Evolutionary conservation across 306 rosid genomes (phyloP).

Genomic region (Biancaea sappan): DNA sequence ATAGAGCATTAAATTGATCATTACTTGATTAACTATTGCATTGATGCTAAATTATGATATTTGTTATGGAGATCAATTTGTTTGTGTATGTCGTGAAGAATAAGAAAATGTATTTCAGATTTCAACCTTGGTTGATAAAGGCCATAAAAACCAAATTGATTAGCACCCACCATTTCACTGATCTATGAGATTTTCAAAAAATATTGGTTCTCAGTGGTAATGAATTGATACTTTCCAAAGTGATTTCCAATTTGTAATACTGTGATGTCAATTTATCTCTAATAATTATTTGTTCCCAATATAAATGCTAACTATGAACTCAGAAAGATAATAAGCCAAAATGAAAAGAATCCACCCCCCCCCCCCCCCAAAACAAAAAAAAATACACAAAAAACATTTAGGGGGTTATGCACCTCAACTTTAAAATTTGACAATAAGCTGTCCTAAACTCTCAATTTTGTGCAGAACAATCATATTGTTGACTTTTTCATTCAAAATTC

Average conservation of each 20-base stretch:
- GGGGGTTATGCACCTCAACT: too few species aligned
- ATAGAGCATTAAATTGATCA: constrained; percentile 1
- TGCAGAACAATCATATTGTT: too few species aligned
- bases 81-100: not conserved
- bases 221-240: not conserved
- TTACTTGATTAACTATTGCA: constrained; percentile 9
- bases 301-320: not conserved
- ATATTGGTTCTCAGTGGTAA: not conserved
- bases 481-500: too few species aligned
- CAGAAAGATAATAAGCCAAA: not conserved
- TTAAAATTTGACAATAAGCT: too few species aligned
- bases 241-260: not conserved
- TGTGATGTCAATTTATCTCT: not conserved
- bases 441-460: too few species aligned
- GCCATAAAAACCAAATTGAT: not conserved
- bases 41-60: constrained; percentile 16
- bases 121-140: not conserved
- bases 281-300: not conserved
- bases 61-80: not conserved
- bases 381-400: too few species aligned
- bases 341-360: too few species aligned
- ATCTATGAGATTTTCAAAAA: not conserved
- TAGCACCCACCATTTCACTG: not conserved
- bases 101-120: not conserved
- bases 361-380: too few species aligned